Conservation (phyloP, 2,329 filamentous ascomycete genomes). For the Diplodia intermedia region DNA sequence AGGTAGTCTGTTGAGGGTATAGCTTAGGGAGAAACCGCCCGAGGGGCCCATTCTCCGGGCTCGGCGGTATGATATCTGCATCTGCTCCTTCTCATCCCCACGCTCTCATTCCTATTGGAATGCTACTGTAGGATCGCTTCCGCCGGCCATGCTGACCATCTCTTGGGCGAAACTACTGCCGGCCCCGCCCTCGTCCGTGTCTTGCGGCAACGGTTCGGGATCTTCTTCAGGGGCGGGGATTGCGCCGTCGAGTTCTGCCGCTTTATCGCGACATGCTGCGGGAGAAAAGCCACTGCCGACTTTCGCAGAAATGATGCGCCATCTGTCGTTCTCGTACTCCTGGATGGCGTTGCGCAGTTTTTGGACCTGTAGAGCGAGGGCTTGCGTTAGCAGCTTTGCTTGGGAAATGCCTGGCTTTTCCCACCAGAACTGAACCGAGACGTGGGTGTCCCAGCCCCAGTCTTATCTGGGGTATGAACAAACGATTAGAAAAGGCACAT, state of each 20-base stretch:
- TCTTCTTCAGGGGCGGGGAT: conserved; percentile 24
- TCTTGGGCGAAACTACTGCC: conserved; percentile 28
- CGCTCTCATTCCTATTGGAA: conserved; percentile 20
- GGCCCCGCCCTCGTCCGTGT: conserved; percentile 24
- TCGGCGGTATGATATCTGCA: background rate
- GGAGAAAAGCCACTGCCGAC: conserved; percentile 90
- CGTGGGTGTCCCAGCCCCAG: background rate
- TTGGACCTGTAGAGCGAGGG: conserved; percentile 65
- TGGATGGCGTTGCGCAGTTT: conserved; percentile 78
- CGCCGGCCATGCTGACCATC: conserved; percentile 26
- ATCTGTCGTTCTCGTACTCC: conserved; percentile 90
- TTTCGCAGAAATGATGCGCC: conserved; percentile 90
- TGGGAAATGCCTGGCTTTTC: background rate
- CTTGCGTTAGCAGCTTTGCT: conserved; percentile 8
- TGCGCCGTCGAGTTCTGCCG: conserved; percentile 61
- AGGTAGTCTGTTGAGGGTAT: conserved; percentile 5
- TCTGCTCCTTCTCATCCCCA: no score
- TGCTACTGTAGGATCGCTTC: conserved; percentile 25
- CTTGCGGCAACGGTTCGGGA: conserved; percentile 23
- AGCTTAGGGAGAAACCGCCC: background rate
- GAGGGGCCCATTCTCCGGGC: background rate
- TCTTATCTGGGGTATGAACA: background rate
- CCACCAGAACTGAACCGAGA: conserved; percentile 3
- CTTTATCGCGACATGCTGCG: conserved; percentile 83
- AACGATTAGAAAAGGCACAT: conserved; percentile 48